A percentile compares a stretch with the other conserved stretches of the same genome.
Evolutionary conservation across 176 grass and related monocot species (phyloP).

Genomic region (Oryza australiensis): DNA sequence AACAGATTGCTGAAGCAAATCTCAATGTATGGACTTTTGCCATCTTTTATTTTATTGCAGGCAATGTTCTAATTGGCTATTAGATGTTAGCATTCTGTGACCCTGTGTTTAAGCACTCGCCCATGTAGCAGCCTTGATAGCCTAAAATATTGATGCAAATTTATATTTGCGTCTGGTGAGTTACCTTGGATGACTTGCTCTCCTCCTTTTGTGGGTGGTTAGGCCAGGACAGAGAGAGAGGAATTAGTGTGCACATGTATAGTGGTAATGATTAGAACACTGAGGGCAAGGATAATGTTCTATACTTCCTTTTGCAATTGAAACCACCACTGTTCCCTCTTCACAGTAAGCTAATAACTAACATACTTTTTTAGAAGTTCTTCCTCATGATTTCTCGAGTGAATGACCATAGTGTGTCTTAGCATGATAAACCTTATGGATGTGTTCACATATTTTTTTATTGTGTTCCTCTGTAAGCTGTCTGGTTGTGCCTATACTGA

Average conservation of each 20-base stretch:
- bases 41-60: constrained; percentile 34
- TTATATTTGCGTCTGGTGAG: not conserved
- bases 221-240: too few species aligned
- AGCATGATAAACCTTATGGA: not conserved
- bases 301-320: not conserved
- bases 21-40: constrained; percentile 69
- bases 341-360: not conserved
- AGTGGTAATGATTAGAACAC: not conserved
- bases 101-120: not conserved
- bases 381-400: not conserved
- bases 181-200: constrained; percentile 2
- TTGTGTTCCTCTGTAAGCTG: not conserved
- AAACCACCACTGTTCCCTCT: not conserved
- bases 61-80: constrained; percentile 5
- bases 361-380: not conserved
- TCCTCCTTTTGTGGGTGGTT: too few species aligned
- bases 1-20: constrained; percentile 95
- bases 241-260: not conserved
- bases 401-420: not conserved
- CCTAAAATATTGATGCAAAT: not conserved
- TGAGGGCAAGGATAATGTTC: not conserved
- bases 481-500: not conserved
- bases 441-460: not conserved
- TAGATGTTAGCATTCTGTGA: constrained; percentile 19
- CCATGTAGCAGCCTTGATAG: not conserved